Conservation (phyloP, 495 filamentous ascomycete genomes). For the Hypoxylon intermedium region DNA sequence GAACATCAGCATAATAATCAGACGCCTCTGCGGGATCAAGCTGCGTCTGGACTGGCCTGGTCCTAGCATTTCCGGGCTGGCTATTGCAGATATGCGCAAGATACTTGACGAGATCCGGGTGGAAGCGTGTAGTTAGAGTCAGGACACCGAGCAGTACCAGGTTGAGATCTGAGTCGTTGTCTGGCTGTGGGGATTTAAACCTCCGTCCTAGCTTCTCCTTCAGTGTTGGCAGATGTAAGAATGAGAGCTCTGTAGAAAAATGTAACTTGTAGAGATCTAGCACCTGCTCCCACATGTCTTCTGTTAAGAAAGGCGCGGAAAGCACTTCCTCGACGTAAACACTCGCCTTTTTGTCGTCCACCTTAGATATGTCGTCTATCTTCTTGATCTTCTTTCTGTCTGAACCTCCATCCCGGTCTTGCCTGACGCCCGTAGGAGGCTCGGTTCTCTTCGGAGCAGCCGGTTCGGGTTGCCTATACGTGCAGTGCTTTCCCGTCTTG, state of each 20-base stretch:
- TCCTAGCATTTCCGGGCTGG: conserved; percentile 46
- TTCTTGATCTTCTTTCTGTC: conserved; percentile 69
- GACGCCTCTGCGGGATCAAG: conserved; percentile 71
- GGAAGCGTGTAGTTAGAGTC: conserved; percentile 79
- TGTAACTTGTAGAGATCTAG: conserved; percentile 85
- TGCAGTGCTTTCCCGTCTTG: conserved; percentile 75
- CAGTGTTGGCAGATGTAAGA: conserved; percentile 80
- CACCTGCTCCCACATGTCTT: conserved; percentile 72
- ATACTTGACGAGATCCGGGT: conserved; percentile 71
- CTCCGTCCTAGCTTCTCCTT: conserved; percentile 60
- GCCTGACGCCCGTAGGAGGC: conserved; percentile 55
- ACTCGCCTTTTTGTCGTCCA: conserved; percentile 44
- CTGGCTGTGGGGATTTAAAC: conserved; percentile 50
- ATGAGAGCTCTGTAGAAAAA: conserved; percentile 81
- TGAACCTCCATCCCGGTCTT: conserved; percentile 64
- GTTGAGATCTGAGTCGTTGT: conserved; percentile 59
- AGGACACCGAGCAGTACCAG: conserved; percentile 78
- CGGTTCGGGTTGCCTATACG: conserved; percentile 70
- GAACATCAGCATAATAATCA: conserved; percentile 78
- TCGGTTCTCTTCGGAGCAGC: conserved; percentile 64
- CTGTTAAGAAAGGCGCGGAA: conserved; percentile 64
- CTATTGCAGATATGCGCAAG: conserved; percentile 54
- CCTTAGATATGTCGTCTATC: conserved; percentile 54
- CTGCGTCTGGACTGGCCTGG: conserved; percentile 37
- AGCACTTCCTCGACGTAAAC: conserved; percentile 56